Percentiles rank a stretch among this genome's conserved stretches.
These are phyloP conservation scores for Combretum micranthum DNA, from an alignment of 345 rosid genomes.

Conservation along the genomic window DNA sequence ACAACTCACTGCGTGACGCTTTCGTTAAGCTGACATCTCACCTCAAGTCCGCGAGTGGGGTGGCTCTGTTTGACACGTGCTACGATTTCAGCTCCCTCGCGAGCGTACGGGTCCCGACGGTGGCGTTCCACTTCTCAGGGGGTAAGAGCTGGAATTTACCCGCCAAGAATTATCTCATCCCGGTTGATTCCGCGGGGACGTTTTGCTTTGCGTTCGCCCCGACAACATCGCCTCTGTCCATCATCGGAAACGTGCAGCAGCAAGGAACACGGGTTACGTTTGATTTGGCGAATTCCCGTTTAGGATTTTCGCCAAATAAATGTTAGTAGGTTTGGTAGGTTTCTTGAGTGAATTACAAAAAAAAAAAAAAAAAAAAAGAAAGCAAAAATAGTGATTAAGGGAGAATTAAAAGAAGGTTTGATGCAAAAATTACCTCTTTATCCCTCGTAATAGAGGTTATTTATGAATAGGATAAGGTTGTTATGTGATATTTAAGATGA, in stretches of 20 bases:
- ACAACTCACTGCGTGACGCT: slow-evolving; percentile 68
- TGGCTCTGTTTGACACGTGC: slow-evolving; percentile 89
- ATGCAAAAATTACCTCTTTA: neutral
- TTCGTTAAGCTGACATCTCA: slow-evolving; percentile 33
- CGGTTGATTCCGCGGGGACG: slow-evolving; percentile 59
- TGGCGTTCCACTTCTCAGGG: slow-evolving; percentile 57
- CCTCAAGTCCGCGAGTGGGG: slow-evolving; percentile 32
- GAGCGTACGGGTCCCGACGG: slow-evolving; percentile 71
- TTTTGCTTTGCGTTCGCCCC: slow-evolving; percentile 96
- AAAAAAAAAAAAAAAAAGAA: no score
- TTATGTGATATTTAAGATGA: no score
- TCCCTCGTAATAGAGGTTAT: no score
- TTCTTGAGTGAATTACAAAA: no score
- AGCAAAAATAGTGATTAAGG: no score
- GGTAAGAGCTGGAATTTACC: slow-evolving; percentile 50
- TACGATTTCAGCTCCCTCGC: slow-evolving; percentile 60
- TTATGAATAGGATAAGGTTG: neutral
- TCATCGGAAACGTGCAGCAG: slow-evolving; percentile 94
- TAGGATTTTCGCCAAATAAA: slow-evolving; percentile 58
- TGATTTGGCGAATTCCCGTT: slow-evolving; percentile 53
- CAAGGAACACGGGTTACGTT: slow-evolving; percentile 87
- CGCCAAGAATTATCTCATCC: slow-evolving; percentile 77
- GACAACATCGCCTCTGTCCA: slow-evolving; percentile 69
- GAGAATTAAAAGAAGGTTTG: neutral
- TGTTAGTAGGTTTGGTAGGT: slow-evolving; percentile 31